These are phyloP conservation scores for Przewalskia tangutica DNA, from an alignment of 257 asterid genomes.

Conservation along the genomic window DNA sequence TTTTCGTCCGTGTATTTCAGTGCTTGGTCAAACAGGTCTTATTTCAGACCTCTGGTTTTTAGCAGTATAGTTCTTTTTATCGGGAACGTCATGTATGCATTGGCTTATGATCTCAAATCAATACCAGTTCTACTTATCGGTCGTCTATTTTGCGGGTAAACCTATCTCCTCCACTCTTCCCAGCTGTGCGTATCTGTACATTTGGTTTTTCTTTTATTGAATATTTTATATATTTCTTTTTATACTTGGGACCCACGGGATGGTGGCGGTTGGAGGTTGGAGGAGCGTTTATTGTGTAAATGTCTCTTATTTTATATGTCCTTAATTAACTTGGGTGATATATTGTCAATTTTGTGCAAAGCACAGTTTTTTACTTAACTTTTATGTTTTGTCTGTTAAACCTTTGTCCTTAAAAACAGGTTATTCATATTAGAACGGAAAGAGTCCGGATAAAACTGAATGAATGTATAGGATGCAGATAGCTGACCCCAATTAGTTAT, in stretches of 20 bases:
- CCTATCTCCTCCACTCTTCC: conserved; percentile 10
- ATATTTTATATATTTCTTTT: neutral
- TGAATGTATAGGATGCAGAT: neutral
- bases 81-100: conserved; percentile 74
- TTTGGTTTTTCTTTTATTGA: neutral
- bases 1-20: conserved; percentile 98
- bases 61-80: conserved; percentile 75
- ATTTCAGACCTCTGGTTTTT: conserved; percentile 76
- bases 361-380: neutral
- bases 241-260: neutral
- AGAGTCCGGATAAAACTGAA: neutral
- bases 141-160: conserved; percentile 84
- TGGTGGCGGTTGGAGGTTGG: no score
- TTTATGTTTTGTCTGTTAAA: neutral
- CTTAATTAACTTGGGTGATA: neutral
- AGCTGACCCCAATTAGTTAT: neutral
- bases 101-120: conserved; percentile 80
- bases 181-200: no score
- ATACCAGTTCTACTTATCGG: conserved; percentile 64
- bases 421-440: neutral
- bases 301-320: neutral
- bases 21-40: conserved; percentile 96
- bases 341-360: neutral
- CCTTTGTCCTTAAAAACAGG: neutral
- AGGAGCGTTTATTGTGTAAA: neutral